A percentile compares a stretch with the other conserved stretches of the same genome.
Conservation (phyloP, 305 asterid species). For the Solanum chacoense region DNA sequence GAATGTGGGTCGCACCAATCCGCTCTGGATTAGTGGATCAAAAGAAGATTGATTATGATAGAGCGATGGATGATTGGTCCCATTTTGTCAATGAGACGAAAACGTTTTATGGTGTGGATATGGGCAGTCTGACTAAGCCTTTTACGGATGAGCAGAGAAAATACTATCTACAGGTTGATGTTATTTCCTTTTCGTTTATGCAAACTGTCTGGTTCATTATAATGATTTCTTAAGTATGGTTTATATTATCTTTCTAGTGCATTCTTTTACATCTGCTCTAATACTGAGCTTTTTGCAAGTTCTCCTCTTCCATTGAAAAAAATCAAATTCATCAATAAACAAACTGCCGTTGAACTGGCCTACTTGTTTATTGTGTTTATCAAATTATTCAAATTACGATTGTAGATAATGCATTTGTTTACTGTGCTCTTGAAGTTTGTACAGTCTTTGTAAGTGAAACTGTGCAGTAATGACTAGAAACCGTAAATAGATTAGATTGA, state of each 20-base stretch:
- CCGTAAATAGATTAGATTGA: neutral
- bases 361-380: neutral
- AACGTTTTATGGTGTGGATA: conserved; percentile 75
- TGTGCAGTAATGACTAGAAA: neutral
- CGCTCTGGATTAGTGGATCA: conserved; percentile 66
- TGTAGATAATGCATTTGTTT: neutral
- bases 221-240: neutral
- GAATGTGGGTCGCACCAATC: conserved; percentile 92
- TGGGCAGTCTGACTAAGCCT: conserved; percentile 71
- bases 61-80: conserved; percentile 68
- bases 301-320: neutral
- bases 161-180: conserved; percentile 75
- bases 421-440: neutral
- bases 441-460: neutral
- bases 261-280: neutral
- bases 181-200: conserved; percentile 1
- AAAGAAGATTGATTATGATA: conserved; percentile 53
- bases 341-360: neutral
- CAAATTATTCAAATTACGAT: neutral
- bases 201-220: neutral
- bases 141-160: conserved; percentile 62
- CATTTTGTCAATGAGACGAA: conserved; percentile 59
- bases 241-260: neutral
- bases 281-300: neutral
- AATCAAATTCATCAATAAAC: neutral